Evolutionary conservation across 768 basidiomycete species (phyloP), one percentile per base, ranked within the genome.

Genomic region (Mycena venus): DNA sequence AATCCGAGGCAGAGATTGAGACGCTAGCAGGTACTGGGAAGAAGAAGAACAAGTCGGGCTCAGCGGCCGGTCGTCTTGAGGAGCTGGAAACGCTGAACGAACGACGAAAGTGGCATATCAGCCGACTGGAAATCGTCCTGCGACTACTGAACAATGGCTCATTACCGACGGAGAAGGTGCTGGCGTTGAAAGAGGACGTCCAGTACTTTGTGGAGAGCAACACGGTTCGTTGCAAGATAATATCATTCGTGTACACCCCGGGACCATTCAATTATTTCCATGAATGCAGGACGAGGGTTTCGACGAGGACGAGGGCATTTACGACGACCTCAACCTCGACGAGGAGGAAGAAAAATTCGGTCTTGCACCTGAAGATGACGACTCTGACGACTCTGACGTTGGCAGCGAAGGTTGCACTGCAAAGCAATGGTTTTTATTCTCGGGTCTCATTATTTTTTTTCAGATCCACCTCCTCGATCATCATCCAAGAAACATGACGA

Each of bases 341-440:
- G 98, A 98, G 80, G 96, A 98, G 82, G 98, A 99, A 80, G 96
- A 96, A 86, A 94, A 95, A 80, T 96, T 97, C 80, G 94, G 95
- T 68, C 86, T 95, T 51, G 90, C 90, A 66, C 86, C 92, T 63
- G 95, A 96, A 61, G 91, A 96, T 19, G 92, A 91, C 59, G 91
- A 94, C 12, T 93, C 90, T 66, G 95, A 96, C 74, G 94, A 93
- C 44, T 95, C 93, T 36, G 89, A 96, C 82, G 85, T 88, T 77
- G 86, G 86, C 61, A 93, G 94, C 75, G 95, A 96, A 89, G 93
- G 95, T 92, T 14, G 62, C 51, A 38, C 59, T 56, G 11, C 9
- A 8, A 15, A 36, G n/a, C 6, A 12, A 14, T 6, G 14, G 0
- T 47, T 36, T 12, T 36, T 12, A 4, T 44, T 9, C 17, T 11